Conservation (phyloP, 768 basidiomycete genomes). For the Auriscalpium vulgare region DNA sequence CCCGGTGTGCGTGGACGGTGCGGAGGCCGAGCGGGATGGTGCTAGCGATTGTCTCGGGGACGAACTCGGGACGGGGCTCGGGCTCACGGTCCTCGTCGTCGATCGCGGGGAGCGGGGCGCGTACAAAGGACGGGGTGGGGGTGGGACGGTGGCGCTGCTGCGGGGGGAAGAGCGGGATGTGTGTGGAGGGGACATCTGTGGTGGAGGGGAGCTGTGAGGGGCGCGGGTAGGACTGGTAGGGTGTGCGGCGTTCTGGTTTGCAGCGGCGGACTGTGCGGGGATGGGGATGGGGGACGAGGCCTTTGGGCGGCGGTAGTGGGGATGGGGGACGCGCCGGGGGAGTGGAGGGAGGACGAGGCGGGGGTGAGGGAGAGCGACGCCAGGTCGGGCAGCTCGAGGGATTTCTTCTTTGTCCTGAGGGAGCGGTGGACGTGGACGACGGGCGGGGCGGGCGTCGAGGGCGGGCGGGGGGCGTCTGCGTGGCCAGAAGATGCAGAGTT, state of each 20-base stretch:
- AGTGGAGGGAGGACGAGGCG: slow-evolving; percentile 26
- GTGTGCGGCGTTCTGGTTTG: slow-evolving; percentile 18
- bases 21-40: slow-evolving; percentile 51
- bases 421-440: slow-evolving; percentile 46
- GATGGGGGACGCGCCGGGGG: slow-evolving; percentile 34
- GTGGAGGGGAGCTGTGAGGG: slow-evolving; percentile 15
- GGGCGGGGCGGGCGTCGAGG: slow-evolving; percentile 29
- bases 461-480: neutral
- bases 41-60: slow-evolving; percentile 53
- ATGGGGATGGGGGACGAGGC: slow-evolving; percentile 44
- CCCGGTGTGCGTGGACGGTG: slow-evolving; percentile 27
- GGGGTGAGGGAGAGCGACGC: slow-evolving; percentile 41
- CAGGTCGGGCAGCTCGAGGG: slow-evolving; percentile 72
- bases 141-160: slow-evolving; percentile 19
- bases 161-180: slow-evolving; percentile 28
- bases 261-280: slow-evolving; percentile 22
- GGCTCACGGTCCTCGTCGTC: slow-evolving; percentile 36
- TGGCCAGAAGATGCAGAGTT: neutral
- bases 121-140: slow-evolving; percentile 18
- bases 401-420: slow-evolving; percentile 60
- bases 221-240: slow-evolving; percentile 8
- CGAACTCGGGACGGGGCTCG: slow-evolving; percentile 39
- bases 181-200: slow-evolving; percentile 34
- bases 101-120: slow-evolving; percentile 26
- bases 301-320: slow-evolving; percentile 32